A percentile compares a stretch with the other conserved stretches of the same genome.
phyloP scores from a whole-genome alignment of 2,329 filamentous ascomycete species.

The Macrophomina pseudophaseolina region DNA sequence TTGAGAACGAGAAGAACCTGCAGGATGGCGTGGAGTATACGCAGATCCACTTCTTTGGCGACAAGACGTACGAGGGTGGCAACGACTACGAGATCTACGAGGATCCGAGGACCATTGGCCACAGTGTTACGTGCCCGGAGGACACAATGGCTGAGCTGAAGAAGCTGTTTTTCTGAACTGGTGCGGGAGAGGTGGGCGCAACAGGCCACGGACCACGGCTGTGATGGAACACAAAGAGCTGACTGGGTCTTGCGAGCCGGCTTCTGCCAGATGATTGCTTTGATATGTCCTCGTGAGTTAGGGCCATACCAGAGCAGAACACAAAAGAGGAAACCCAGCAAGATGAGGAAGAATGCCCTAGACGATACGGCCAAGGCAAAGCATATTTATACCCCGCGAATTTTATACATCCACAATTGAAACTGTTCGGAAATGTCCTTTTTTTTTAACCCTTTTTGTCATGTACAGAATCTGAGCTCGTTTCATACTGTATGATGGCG shows the following conservation, averaged over 20 bases:
- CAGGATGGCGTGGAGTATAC: constrained; percentile 77
- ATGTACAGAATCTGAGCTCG: too few species aligned
- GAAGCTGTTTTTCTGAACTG: constrained; percentile 68
- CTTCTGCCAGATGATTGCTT: too few species aligned
- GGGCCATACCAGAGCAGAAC: too few species aligned
- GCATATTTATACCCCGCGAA: background rate
- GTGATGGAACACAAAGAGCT: too few species aligned
- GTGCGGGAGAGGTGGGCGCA: too few species aligned
- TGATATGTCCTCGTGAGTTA: too few species aligned
- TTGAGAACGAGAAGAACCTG: constrained; percentile 74
- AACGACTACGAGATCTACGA: constrained; percentile 96
- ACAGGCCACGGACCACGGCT: background rate
- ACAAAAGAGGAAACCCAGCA: too few species aligned
- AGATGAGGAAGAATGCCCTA: background rate
- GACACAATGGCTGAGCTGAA: constrained; percentile 82
- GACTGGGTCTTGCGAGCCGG: too few species aligned
- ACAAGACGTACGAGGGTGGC: constrained; percentile 89
- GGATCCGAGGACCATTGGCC: constrained; percentile 81
- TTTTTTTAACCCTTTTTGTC: too few species aligned
- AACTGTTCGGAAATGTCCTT: background rate
- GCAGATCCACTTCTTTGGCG: constrained; percentile 96
- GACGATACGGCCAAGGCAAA: background rate
- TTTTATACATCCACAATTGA: background rate
- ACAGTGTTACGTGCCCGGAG: constrained; percentile 79
- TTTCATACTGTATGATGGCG: too few species aligned